Evolutionary conservation across 805 yeast species (phyloP).

Genomic region (Suhomyces prunicola): DNA sequence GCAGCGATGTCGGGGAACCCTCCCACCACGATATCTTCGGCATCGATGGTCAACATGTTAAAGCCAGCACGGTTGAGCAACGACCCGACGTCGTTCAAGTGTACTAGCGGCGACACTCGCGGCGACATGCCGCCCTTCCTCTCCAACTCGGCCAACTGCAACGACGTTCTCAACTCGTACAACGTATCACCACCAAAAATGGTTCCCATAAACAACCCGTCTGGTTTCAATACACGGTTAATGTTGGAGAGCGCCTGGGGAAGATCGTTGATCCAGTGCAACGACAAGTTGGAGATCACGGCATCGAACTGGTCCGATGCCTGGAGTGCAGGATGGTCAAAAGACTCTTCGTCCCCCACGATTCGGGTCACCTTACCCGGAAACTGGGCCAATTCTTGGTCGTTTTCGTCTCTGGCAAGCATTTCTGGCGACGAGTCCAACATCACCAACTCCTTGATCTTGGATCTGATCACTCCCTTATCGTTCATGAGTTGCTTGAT

Average conservation of each 20-base stretch:
- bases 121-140: constrained; percentile 78
- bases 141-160: constrained; percentile 81
- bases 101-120: constrained; percentile 76
- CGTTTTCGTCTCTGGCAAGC: constrained; percentile 49
- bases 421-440: constrained; percentile 58
- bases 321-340: constrained; percentile 40
- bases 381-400: constrained; percentile 40
- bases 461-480: constrained; percentile 46
- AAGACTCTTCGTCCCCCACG: constrained; percentile 66
- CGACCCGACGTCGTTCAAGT: constrained; percentile 71
- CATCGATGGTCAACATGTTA: constrained; percentile 77
- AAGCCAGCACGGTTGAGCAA: constrained; percentile 73
- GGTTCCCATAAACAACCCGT: constrained; percentile 78
- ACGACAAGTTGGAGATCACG: constrained; percentile 64
- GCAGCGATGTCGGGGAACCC: constrained; percentile 69
- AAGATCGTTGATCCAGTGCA: constrained; percentile 88
- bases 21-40: constrained; percentile 76
- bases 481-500: constrained; percentile 49
- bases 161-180: constrained; percentile 74
- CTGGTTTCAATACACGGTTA: constrained; percentile 63
- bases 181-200: constrained; percentile 82
- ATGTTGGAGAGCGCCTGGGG: constrained; percentile 60
- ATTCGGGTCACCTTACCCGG: constrained; percentile 45
- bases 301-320: constrained; percentile 55
- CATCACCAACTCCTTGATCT: constrained; percentile 58